Percentiles rank a stretch among this genome's conserved stretches.
Conservation (phyloP, 1,139 yeast species). For the Suhomyces choctaworum region DNA sequence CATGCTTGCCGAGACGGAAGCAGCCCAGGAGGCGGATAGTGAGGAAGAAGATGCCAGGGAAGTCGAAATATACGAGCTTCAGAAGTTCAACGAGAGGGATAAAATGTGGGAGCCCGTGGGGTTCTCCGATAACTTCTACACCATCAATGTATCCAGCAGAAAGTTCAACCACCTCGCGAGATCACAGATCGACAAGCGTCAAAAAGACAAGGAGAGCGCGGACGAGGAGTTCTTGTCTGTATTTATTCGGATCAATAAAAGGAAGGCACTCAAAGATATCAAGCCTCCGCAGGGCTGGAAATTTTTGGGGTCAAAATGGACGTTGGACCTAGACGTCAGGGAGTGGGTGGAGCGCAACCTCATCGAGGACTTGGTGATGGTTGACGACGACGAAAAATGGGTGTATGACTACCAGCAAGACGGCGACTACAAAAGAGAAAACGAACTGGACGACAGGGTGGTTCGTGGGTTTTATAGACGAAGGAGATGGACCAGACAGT, state of each 20-base stretch:
- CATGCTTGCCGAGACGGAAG: conserved; percentile 21
- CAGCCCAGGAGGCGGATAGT: neutral
- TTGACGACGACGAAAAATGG: conserved; percentile 76
- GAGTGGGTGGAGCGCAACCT: conserved; percentile 57
- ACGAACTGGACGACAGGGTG: neutral
- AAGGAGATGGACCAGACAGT: conserved; percentile 54
- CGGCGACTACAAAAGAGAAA: conserved; percentile 7
- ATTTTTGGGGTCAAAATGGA: conserved; percentile 52
- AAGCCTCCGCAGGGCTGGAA: conserved; percentile 61
- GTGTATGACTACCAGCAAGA: conserved; percentile 54
- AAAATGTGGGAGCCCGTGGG: conserved; percentile 65
- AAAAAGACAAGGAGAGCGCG: conserved; percentile 6
- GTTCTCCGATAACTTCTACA: conserved; percentile 54
- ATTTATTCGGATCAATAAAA: conserved; percentile 17
- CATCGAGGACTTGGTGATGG: conserved; percentile 52
- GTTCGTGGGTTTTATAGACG: conserved; percentile 32
- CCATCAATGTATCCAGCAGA: conserved; percentile 39
- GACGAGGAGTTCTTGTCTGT: conserved; percentile 1
- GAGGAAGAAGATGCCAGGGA: conserved; percentile 5
- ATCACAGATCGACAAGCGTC: conserved; percentile 11
- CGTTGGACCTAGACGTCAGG: conserved; percentile 56
- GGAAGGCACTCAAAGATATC: conserved; percentile 34
- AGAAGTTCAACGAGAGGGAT: conserved; percentile 47
- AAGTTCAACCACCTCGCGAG: conserved; percentile 14
- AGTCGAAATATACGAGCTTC: conserved; percentile 76